phyloP scores from a whole-genome alignment of 495 filamentous ascomycete species.

The Xylaria bambusicola region DNA sequence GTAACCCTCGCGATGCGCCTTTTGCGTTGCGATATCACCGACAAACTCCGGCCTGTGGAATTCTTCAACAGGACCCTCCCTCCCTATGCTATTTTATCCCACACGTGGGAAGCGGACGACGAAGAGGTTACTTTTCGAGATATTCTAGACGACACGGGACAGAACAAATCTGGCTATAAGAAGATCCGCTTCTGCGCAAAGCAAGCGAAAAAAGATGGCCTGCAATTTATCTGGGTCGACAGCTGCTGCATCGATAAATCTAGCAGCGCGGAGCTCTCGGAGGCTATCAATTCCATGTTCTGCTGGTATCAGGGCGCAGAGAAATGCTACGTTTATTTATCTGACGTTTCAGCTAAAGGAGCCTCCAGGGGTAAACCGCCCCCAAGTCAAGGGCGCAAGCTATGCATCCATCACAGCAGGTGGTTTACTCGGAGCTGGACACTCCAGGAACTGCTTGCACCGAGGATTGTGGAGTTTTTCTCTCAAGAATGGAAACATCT shows the following conservation, averaged over 20 bases:
- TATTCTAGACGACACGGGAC: background rate
- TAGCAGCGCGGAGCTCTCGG: background rate
- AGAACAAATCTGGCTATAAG: background rate
- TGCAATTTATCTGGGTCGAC: background rate
- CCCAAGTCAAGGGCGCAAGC: too few species aligned
- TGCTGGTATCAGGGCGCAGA: background rate
- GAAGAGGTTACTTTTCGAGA: background rate
- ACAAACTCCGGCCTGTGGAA: too few species aligned
- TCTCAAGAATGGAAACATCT: background rate
- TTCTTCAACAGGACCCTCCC: too few species aligned
- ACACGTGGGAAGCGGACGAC: background rate
- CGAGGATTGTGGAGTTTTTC: background rate
- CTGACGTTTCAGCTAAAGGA: background rate
- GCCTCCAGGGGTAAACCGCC: too few species aligned
- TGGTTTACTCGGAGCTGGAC: background rate
- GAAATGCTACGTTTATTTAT: background rate
- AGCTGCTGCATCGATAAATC: background rate
- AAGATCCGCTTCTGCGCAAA: background rate
- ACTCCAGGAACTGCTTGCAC: background rate
- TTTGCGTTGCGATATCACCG: background rate
- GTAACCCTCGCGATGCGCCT: too few species aligned
- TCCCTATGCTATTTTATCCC: background rate
- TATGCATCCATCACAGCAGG: background rate
- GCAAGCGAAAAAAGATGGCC: background rate
- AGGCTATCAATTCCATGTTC: too few species aligned